Conservation (phyloP, 345 rosid species). For the Abelmoschus esculentus region DNA sequence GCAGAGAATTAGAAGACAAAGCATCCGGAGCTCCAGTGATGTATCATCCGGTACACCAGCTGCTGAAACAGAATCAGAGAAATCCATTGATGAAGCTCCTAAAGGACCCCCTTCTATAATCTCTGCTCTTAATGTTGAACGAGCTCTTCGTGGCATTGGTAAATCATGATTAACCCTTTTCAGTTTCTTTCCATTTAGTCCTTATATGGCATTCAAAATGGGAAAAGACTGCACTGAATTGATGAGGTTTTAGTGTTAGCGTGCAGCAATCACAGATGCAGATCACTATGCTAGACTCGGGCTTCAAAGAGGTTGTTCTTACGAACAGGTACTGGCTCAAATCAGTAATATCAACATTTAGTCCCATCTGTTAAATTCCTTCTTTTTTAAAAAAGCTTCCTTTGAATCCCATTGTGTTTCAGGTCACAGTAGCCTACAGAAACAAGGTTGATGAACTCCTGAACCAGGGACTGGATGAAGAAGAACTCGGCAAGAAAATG, state of each 20-base stretch:
- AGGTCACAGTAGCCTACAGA: slow-evolving; percentile 38
- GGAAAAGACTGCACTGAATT: slow-evolving; percentile 7
- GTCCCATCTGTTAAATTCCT: no score
- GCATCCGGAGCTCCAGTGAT: slow-evolving; percentile 32
- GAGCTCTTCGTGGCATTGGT: slow-evolving; percentile 87
- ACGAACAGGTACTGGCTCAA: slow-evolving; percentile 13
- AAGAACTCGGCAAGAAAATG: slow-evolving; percentile 37
- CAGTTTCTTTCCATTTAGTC: neutral
- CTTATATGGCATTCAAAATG: neutral
- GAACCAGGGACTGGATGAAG: slow-evolving; percentile 51
- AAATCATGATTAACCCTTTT: slow-evolving; percentile 8
- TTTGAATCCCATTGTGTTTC: no score
- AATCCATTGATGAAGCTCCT: slow-evolving; percentile 56
- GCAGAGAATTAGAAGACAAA: neutral
- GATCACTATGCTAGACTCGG: slow-evolving; percentile 80
- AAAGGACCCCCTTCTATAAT: slow-evolving; percentile 44
- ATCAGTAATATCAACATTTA: no score
- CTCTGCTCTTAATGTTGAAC: slow-evolving; percentile 51
- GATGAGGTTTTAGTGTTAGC: slow-evolving; percentile 32
- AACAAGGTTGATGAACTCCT: slow-evolving; percentile 42
- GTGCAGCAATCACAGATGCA: slow-evolving; percentile 81
- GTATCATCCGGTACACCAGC: slow-evolving; percentile 25
- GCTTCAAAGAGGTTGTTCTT: no score
- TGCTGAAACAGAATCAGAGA: slow-evolving; percentile 31
- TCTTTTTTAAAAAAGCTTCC: no score